Base-by-base conservation (phyloP, 371 early-diverging fungal species). In the Apophysomyces elegans region DNA sequence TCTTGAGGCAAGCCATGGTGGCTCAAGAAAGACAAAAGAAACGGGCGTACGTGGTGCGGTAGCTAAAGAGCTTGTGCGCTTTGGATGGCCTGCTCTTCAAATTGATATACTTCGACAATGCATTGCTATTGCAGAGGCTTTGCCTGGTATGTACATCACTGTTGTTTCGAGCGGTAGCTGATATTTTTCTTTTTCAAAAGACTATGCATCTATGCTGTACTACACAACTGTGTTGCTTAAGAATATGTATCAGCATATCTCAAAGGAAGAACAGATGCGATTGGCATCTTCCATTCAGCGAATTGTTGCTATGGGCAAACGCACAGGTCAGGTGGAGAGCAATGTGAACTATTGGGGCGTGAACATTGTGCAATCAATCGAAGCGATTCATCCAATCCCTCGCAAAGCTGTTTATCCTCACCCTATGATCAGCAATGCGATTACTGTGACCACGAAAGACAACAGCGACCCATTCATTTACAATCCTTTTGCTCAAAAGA, bases 21-120 rank as follows among this genome's bases (percentile, higher is more conserved):
- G 56, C 12, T 26, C 39, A 21, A 38, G 35, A 5, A 62, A 62
- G 50, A 35, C 35, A 26, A 46, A 12, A 36, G 64, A 64, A 14
- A 61, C 47, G 12, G 68, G 68, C 5, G 69, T 69, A 12, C 69
- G 69, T 16, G 69, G 69, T 41, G 69, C 69, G 7, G 69, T 61
- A 32, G 65, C 69, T 21, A 72, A 65, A 35, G 67, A 71, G 44
- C 67, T 50, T 14, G 47, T 65, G 35, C 59, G 64, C 0, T 84
- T 84, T 68, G 95, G 95, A 3, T 94, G 94, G 94, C 90, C 92
- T 7, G 84, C 75, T 18, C 70, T 95, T 26, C 94, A 93, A 69
- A 88, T 92, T 37, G 87, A 87, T 65, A 84, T 90, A 5, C 67
- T 94, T n/a, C 85, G 88, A 50, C 91, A 92, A 71, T 90, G 91